phyloP scores from a whole-genome alignment of 2,329 filamentous ascomycete genomes.

The Pestalotiopsis sp. region DNA sequence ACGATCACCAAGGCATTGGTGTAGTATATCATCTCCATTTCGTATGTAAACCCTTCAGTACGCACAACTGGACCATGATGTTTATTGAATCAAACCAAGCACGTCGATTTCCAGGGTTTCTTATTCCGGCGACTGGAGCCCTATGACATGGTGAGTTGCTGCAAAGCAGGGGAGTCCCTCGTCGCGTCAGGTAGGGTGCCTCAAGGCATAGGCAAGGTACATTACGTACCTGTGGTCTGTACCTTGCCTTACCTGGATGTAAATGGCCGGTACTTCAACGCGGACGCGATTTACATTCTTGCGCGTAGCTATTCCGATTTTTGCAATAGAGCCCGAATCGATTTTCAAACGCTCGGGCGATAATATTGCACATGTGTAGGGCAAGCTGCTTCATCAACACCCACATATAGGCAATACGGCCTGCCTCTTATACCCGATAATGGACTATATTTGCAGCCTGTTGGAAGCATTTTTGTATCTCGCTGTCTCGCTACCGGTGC shows the following conservation, averaged over 20 bases:
- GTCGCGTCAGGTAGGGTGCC: background rate
- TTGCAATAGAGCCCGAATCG: too few species aligned
- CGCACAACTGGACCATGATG: background rate
- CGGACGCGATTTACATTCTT: too few species aligned
- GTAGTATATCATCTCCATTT: background rate
- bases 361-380: too few species aligned
- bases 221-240: background rate
- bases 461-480: background rate
- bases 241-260: background rate
- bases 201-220: background rate
- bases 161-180: background rate
- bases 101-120: background rate
- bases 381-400: too few species aligned
- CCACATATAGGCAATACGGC: too few species aligned
- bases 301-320: too few species aligned
- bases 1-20: too few species aligned
- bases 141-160: background rate
- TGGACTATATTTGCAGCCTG: background rate
- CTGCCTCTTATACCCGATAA: too few species aligned
- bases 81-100: background rate
- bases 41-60: background rate
- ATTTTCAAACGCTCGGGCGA: too few species aligned
- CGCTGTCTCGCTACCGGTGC: slow-evolving; percentile 7
- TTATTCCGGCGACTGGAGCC: background rate
- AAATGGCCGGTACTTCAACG: background rate